Base-by-base conservation (phyloP, 2,329 filamentous ascomycete species). In the Neofusicoccum umdonicola region DNA sequence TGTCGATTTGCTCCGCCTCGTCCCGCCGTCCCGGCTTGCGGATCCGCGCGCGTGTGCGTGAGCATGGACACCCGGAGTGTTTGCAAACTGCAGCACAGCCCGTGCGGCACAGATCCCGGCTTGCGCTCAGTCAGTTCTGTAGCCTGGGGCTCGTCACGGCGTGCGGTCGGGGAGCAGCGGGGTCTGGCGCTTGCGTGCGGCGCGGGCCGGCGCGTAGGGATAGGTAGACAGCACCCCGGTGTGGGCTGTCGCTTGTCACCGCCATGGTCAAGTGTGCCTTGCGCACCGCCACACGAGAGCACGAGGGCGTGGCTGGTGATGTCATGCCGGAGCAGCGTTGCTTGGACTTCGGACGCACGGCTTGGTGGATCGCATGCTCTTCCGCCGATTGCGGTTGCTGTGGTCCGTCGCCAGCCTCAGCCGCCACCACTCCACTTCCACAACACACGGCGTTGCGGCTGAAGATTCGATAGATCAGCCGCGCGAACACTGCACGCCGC, bases 191-290 rank as follows among this genome's bases (percentile, higher is more conserved):
- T 31, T 41, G 37, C 34, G n/a, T 19, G 52, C 52, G 52, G 52
- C 52, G 52, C 52, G 52, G 52, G 17, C 52, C 57, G 57, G 57
- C 57, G 57, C 42, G 12, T 61, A 39, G 15, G 3, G 31, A 47
- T 15, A 17, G 19, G 52, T 31, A 13, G 19, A 12, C 9, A 8
- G 41, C 31, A 52, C 50, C 50, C 50, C 34, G 15, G 50, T 37
- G 22, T 50, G 22, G 47, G 45, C 17, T 27, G 17, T 31, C 47
- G 45, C 19, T 27, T 48, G 6, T 12, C 47, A 56, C 17, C 51
- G 37, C 35, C n/a, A 4, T 22, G 7, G 4, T 22, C 39, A 15
- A 44, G 52, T 34, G 52, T 34, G 52, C 52, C 52, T 57, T 57
- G 52, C 39, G 39, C 52, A 57, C 52, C 22, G 39, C 35, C 37